phyloP scores from a whole-genome alignment of 805 yeast genomes.

The Ascoidea tarda region DNA sequence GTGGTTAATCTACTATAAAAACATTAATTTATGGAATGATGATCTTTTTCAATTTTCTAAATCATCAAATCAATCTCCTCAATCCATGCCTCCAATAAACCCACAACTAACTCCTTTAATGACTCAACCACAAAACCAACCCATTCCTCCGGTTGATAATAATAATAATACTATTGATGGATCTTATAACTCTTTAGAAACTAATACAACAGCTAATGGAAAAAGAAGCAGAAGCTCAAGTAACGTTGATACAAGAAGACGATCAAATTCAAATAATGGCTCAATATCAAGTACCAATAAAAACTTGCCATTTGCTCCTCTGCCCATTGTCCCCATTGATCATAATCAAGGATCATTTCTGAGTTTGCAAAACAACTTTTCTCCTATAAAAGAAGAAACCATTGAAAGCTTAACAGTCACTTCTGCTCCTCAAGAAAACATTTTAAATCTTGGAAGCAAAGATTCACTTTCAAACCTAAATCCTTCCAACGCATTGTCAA shows the following conservation, averaged over 20 bases:
- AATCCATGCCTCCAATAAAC: background rate
- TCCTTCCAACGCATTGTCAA: background rate
- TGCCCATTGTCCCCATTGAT: background rate
- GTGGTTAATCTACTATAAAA: constrained; percentile 8
- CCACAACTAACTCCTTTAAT: background rate
- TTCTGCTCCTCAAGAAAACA: background rate
- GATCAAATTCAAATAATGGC: background rate
- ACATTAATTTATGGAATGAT: constrained; percentile 8
- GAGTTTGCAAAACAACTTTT: background rate
- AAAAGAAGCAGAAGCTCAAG: background rate
- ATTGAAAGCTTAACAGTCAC: background rate
- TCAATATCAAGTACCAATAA: background rate
- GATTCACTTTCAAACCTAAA: background rate
- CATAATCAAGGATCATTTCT: background rate
- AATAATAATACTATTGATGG: background rate
- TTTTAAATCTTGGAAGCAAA: no score
- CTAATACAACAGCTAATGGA: background rate
- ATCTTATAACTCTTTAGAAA: background rate
- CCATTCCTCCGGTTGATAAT: background rate
- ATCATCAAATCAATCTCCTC: constrained; percentile 1
- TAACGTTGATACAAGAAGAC: background rate
- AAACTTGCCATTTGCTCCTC: background rate
- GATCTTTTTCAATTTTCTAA: background rate
- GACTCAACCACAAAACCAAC: background rate
- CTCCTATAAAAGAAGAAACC: background rate